Evolutionary conservation across 2,329 filamentous ascomycete species (phyloP).

Genomic region (Paramyrothecium roridum): DNA sequence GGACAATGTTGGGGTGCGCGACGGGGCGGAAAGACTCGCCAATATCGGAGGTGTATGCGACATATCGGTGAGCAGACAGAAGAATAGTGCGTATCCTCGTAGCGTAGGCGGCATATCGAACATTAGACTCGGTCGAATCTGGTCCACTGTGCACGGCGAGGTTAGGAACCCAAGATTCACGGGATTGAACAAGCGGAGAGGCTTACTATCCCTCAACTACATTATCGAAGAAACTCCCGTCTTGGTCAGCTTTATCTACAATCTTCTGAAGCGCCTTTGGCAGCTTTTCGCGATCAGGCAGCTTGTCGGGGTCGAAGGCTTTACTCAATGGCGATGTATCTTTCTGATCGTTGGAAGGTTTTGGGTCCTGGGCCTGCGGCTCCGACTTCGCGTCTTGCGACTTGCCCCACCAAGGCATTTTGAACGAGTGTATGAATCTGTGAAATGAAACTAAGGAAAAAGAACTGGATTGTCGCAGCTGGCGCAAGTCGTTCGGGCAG

Average conservation of each 20-base stretch:
- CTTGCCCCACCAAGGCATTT: slow-evolving; percentile 42
- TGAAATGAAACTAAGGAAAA: neutral
- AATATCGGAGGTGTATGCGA: slow-evolving; percentile 95
- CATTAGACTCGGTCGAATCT: slow-evolving; percentile 78
- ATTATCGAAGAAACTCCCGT: slow-evolving; percentile 75
- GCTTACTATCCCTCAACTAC: slow-evolving; percentile 75
- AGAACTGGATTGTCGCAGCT: too few species aligned
- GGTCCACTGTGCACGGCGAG: slow-evolving; percentile 31
- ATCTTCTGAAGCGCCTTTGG: slow-evolving; percentile 54
- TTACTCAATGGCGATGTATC: slow-evolving; percentile 17
- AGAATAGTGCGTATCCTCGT: slow-evolving; percentile 82
- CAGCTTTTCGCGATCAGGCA: slow-evolving; percentile 48
- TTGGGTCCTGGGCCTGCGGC: slow-evolving; percentile 14
- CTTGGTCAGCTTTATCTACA: slow-evolving; percentile 53
- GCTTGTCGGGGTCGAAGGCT: slow-evolving; percentile 42
- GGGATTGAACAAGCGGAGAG: neutral
- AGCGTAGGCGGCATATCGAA: slow-evolving; percentile 93
- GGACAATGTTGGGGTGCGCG: slow-evolving; percentile 79
- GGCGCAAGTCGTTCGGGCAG: too few species aligned
- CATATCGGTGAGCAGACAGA: slow-evolving; percentile 87
- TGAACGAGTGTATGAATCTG: neutral
- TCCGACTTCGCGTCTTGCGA: slow-evolving; percentile 29
- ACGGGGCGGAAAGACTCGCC: slow-evolving; percentile 94
- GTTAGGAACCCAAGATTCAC: neutral
- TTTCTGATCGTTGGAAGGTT: slow-evolving; percentile 6